phyloP scores from a whole-genome alignment of 148 eudicot species.

The Pharnaceum exiguum region DNA sequence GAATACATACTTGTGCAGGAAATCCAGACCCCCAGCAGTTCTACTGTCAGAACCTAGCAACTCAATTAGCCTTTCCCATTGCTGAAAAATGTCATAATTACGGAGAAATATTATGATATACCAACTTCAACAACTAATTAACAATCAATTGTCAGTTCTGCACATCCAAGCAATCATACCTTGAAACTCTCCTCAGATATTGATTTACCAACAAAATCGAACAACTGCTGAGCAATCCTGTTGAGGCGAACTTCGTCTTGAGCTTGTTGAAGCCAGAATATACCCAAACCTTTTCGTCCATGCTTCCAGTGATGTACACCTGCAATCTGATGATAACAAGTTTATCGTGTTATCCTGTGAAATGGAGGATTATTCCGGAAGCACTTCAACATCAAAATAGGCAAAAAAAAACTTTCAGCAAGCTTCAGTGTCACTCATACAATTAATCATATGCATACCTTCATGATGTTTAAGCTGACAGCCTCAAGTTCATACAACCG shows the following conservation, averaged over 20 bases:
- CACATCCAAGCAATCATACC: constrained; percentile 32
- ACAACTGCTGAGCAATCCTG: constrained; percentile 79
- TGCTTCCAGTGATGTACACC: constrained; percentile 97
- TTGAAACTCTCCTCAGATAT: constrained; percentile 82
- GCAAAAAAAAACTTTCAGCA: too few relatives aligned
- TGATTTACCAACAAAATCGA: constrained; percentile 93
- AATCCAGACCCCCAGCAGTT: constrained; percentile 93
- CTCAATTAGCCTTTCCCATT: constrained; percentile 95
- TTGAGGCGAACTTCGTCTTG: constrained; percentile 82
- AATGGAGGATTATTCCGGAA: background rate
- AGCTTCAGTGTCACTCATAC: background rate
- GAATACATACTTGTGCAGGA: constrained; percentile 67
- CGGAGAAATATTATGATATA: background rate
- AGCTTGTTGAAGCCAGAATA: constrained; percentile 99
- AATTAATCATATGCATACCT: constrained; percentile 43
- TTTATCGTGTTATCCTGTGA: background rate
- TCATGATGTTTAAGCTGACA: constrained; percentile 71
- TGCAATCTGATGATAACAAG: constrained; percentile 51
- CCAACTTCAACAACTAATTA: constrained; percentile 4
- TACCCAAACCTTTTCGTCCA: constrained; percentile 90
- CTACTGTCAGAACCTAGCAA: constrained; percentile 74
- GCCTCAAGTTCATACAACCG: constrained; percentile 76
- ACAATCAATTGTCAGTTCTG: background rate
- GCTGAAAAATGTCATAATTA: constrained; percentile 40
- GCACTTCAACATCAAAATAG: too few relatives aligned